Evolutionary conservation across 768 basidiomycete species (phyloP).

Genomic region (Macrocybe gigantea): DNA sequence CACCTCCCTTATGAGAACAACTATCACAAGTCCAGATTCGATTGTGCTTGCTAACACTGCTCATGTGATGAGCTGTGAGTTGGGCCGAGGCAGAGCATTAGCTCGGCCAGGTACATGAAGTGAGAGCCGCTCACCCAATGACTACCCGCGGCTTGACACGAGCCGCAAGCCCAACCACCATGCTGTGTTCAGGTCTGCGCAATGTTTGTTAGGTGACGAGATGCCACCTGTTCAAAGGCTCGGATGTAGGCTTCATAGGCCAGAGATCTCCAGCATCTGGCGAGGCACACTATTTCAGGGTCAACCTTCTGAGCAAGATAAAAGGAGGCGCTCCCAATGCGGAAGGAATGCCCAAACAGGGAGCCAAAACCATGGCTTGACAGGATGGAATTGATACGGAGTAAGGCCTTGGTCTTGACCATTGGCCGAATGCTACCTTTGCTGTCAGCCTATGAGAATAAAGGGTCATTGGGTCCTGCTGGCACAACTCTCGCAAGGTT

Average conservation of each 20-base stretch:
- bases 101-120: too few relatives aligned
- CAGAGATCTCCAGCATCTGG: constrained; percentile 31
- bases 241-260: constrained; percentile 34
- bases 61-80: too few relatives aligned
- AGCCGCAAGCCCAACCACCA: too few relatives aligned
- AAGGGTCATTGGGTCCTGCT: constrained; percentile 19
- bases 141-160: too few relatives aligned
- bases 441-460: constrained; percentile 30
- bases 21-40: too few relatives aligned
- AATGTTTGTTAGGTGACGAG: too few relatives aligned
- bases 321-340: constrained; percentile 34
- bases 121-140: too few relatives aligned
- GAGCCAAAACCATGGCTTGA: constrained; percentile 19
- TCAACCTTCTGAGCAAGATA: constrained; percentile 21
- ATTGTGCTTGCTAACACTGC: too few relatives aligned
- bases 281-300: constrained; percentile 28
- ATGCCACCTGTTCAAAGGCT: constrained; percentile 27
- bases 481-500: constrained; percentile 23
- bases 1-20: too few relatives aligned
- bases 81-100: too few relatives aligned
- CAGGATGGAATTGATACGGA: constrained; percentile 23
- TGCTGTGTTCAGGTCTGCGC: too few relatives aligned
- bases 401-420: constrained; percentile 18
- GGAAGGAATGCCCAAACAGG: constrained; percentile 35
- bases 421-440: constrained; percentile 20